phyloP scores from a whole-genome alignment of 768 basidiomycete species.

The Tephrocybe sp. region DNA sequence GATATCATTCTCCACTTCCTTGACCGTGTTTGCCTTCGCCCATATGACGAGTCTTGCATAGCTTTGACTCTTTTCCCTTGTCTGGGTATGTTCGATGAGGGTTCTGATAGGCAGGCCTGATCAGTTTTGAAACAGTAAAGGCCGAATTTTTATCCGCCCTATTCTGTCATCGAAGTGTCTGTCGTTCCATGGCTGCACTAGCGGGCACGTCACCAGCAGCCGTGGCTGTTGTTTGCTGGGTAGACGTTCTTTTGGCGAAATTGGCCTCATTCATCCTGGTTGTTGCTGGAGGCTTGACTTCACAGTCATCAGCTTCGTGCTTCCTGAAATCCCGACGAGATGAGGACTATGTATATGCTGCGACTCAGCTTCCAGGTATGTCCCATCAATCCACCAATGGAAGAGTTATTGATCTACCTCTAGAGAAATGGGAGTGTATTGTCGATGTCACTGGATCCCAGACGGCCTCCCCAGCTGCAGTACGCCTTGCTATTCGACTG shows the following conservation, averaged over 20 bases:
- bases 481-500: conserved; percentile 57
- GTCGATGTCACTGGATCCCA: conserved; percentile 45
- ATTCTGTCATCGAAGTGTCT: conserved; percentile 52
- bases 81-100: conserved; percentile 23
- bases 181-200: conserved; percentile 42
- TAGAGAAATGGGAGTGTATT: conserved; percentile 58
- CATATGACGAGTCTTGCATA: not conserved
- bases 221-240: conserved; percentile 57
- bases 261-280: conserved; percentile 38
- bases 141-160: conserved; percentile 35
- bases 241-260: conserved; percentile 58
- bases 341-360: conserved; percentile 55
- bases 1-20: conserved; percentile 20
- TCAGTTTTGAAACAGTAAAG: conserved; percentile 23
- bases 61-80: conserved; percentile 13
- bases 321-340: conserved; percentile 41
- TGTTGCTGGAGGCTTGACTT: conserved; percentile 21
- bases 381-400: not conserved
- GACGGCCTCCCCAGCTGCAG: conserved; percentile 57
- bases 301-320: conserved; percentile 27
- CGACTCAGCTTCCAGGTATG: conserved; percentile 68
- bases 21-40: conserved; percentile 10
- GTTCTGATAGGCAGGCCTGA: conserved; percentile 10
- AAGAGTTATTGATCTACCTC: not conserved
- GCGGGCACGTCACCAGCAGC: conserved; percentile 22